A percentile compares a stretch with the other conserved stretches of the same genome.
These are phyloP conservation scores for Pestalotiopsis sp. DNA, from an alignment of 2,329 filamentous ascomycete species.

Conservation along the genomic window DNA sequence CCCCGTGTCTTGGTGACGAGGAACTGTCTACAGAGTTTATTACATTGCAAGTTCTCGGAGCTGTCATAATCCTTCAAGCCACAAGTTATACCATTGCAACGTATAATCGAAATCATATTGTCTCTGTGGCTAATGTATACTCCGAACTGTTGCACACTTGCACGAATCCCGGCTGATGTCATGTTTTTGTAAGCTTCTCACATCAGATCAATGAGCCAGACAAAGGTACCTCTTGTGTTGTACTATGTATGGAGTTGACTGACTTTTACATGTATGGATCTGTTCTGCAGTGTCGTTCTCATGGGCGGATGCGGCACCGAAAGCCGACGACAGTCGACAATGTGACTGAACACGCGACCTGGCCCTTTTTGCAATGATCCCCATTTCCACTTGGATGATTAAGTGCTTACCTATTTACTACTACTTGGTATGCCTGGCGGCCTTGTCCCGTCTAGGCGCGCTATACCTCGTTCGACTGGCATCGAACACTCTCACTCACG, in stretches of 20 bases:
- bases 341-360: neutral
- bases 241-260: neutral
- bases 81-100: neutral
- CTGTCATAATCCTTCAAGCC: neutral
- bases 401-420: neutral
- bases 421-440: neutral
- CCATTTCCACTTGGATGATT: neutral
- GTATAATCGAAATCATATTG: neutral
- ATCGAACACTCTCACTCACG: neutral
- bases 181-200: neutral
- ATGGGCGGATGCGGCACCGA: neutral
- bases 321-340: neutral
- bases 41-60: neutral
- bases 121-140: neutral
- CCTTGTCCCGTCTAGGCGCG: neutral
- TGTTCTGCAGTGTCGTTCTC: neutral
- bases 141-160: neutral
- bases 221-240: neutral
- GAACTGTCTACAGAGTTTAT: neutral
- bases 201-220: neutral
- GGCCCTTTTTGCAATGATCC: neutral
- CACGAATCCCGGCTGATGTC: neutral
- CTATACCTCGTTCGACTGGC: neutral
- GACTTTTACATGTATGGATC: neutral
- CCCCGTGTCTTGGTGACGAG: neutral